phyloP scores from a whole-genome alignment of 2,329 filamentous ascomycete species.

The Chrysoporthe deuterocubensis region DNA sequence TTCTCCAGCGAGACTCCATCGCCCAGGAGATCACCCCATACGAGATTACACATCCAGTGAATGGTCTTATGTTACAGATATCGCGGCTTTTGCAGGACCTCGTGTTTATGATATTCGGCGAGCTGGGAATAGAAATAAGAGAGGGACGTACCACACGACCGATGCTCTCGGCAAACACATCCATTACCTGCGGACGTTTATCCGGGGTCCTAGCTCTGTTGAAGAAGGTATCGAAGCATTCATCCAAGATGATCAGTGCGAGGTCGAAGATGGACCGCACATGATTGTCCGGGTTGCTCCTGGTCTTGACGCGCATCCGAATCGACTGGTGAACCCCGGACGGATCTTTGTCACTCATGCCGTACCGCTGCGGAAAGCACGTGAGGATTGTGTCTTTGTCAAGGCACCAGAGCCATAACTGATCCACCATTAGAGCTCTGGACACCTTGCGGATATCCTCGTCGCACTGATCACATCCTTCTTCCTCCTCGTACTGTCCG shows the following conservation, averaged over 20 bases:
- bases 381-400: slow-evolving; percentile 38
- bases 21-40: too few species aligned
- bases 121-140: too few species aligned
- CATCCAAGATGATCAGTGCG: slow-evolving; percentile 47
- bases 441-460: slow-evolving; percentile 35
- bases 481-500: too few species aligned
- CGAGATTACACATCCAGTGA: too few species aligned
- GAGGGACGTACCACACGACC: too few species aligned
- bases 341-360: slow-evolving; percentile 44
- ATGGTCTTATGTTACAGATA: too few species aligned
- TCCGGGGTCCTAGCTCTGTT: slow-evolving; percentile 40
- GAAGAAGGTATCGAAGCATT: slow-evolving; percentile 48
- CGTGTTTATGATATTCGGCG: too few species aligned
- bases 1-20: too few species aligned
- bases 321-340: slow-evolving; percentile 48
- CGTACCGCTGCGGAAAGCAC: slow-evolving; percentile 44
- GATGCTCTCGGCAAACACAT: too few species aligned
- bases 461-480: slow-evolving; percentile 33
- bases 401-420: slow-evolving; percentile 39
- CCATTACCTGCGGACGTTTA: slow-evolving; percentile 14
- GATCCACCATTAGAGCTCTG: slow-evolving; percentile 37
- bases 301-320: slow-evolving; percentile 37
- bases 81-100: too few species aligned
- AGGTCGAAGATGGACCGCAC: slow-evolving; percentile 46
- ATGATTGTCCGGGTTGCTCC: slow-evolving; percentile 33